Percentiles rank a stretch among this genome's conserved stretches.
Evolutionary conservation across 371 early-diverging fungal species (phyloP).

Genomic region (Thermomucor indicae-seudaticae): DNA sequence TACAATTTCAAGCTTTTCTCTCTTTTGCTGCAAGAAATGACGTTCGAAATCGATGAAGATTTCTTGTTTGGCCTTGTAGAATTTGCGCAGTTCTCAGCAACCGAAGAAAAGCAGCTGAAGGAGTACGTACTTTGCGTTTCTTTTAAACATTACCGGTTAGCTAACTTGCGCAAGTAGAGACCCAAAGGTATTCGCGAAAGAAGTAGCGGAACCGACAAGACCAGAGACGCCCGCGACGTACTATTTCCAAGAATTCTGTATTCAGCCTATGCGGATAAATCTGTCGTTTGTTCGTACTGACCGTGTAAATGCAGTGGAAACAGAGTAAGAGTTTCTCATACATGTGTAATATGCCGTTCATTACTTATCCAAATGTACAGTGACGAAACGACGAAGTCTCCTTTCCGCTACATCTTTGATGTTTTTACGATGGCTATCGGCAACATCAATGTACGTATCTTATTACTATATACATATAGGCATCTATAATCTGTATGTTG

Average conservation of each 20-base stretch:
- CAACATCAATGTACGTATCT: slow-evolving; percentile 66
- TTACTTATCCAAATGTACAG: slow-evolving; percentile 11
- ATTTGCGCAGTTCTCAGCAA: slow-evolving; percentile 64
- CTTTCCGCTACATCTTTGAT: slow-evolving; percentile 57
- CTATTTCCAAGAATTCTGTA: slow-evolving; percentile 85
- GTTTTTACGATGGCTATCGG: slow-evolving; percentile 88
- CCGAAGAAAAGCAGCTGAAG: too few relatives aligned
- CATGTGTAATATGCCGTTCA: background rate
- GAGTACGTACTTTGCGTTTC: too few relatives aligned
- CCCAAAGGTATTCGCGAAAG: slow-evolving; percentile 23
- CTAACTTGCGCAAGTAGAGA: too few relatives aligned
- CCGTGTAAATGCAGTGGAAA: slow-evolving; percentile 30
- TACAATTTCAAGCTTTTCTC: slow-evolving; percentile 79
- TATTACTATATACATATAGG: background rate
- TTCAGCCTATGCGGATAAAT: slow-evolving; percentile 86
- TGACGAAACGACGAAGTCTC: slow-evolving; percentile 18
- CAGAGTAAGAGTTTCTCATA: slow-evolving; percentile 19
- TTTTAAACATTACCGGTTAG: too few relatives aligned
- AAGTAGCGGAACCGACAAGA: slow-evolving; percentile 50
- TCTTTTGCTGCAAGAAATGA: slow-evolving; percentile 80
- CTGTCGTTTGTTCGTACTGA: slow-evolving; percentile 79
- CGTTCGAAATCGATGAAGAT: slow-evolving; percentile 84
- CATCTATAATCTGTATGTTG: background rate
- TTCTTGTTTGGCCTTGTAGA: slow-evolving; percentile 72
- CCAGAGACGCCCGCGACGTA: slow-evolving; percentile 58